A percentile compares a stretch with the other conserved stretches of the same genome.
These are phyloP conservation scores for Collybia nuda DNA, from an alignment of 768 basidiomycete genomes.

Conservation along the genomic window DNA sequence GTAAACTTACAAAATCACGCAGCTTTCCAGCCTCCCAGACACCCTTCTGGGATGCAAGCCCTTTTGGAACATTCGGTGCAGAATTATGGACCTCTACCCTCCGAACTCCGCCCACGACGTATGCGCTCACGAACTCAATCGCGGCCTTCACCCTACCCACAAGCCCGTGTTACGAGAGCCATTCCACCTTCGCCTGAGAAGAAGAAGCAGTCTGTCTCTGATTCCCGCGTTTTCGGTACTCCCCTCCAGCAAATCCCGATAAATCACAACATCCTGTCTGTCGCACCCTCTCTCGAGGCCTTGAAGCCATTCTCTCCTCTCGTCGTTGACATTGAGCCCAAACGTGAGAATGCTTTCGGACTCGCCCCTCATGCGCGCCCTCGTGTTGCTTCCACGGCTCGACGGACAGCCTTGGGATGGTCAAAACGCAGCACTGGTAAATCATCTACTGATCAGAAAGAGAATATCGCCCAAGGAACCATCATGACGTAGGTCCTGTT, in stretches of 20 bases:
- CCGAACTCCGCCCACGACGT: slow-evolving; percentile 63
- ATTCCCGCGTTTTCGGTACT: slow-evolving; percentile 15
- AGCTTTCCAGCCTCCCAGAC: slow-evolving; percentile 73
- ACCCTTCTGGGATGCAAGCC: slow-evolving; percentile 69
- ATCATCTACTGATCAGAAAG: slow-evolving; percentile 52
- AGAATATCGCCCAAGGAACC: slow-evolving; percentile 43
- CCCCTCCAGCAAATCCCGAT: slow-evolving; percentile 43
- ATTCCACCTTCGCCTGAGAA: slow-evolving; percentile 42
- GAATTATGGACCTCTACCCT: slow-evolving; percentile 72
- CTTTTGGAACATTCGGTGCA: slow-evolving; percentile 72
- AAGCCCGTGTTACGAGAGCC: slow-evolving; percentile 43
- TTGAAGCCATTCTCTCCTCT: slow-evolving; percentile 46
- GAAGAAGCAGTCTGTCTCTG: slow-evolving; percentile 17
- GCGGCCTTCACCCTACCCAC: slow-evolving; percentile 72
- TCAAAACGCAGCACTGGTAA: slow-evolving; percentile 60
- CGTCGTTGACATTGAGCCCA: slow-evolving; percentile 34
- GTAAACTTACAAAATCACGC: slow-evolving; percentile 10
- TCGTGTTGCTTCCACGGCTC: slow-evolving; percentile 52
- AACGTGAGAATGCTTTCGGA: slow-evolving; percentile 34
- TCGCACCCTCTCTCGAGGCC: slow-evolving; percentile 34
- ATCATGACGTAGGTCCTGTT: slow-evolving; percentile 54
- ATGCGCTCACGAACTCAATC: slow-evolving; percentile 68
- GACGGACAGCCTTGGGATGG: slow-evolving; percentile 62
- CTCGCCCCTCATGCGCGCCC: slow-evolving; percentile 41
- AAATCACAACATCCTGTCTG: slow-evolving; percentile 38